Conservation (phyloP, 257 asterid genomes). For the Ligustrum vulgare region DNA sequence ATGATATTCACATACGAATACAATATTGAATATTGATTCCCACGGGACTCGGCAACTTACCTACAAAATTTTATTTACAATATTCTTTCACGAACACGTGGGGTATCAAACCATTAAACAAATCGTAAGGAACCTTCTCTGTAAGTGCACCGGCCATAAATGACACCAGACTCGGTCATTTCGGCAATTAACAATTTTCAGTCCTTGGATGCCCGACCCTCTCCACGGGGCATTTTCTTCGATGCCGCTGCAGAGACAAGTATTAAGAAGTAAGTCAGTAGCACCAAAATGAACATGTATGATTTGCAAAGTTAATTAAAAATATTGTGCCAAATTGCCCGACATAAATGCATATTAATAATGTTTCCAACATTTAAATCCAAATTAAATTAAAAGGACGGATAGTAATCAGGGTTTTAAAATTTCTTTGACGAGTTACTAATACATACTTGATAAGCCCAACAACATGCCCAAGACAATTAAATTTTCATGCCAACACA, state of each 20-base stretch:
- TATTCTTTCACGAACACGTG: not conserved
- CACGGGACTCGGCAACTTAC: not conserved
- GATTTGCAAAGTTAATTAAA: not conserved
- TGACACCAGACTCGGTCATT: not conserved
- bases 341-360: not conserved
- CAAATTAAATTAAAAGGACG: not conserved
- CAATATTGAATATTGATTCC: not conserved
- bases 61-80: slow-evolving; percentile 23
- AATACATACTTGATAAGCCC: not conserved
- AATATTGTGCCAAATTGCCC: not conserved
- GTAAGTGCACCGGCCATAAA: not conserved
- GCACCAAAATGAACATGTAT: not conserved
- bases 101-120: not conserved
- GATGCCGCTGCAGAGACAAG: slow-evolving; percentile 39
- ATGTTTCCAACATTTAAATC: not conserved
- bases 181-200: slow-evolving; percentile 13
- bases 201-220: slow-evolving; percentile 66
- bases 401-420: not conserved
- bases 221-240: slow-evolving; percentile 96
- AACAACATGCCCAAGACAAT: not conserved
- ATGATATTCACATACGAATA: not conserved
- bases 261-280: not conserved
- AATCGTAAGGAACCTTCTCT: not conserved
- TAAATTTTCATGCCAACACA: not conserved
- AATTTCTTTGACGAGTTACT: not conserved